Evolutionary conservation across 352 stramenopile species (phyloP).

Genomic region (Pythium brachiatum): DNA sequence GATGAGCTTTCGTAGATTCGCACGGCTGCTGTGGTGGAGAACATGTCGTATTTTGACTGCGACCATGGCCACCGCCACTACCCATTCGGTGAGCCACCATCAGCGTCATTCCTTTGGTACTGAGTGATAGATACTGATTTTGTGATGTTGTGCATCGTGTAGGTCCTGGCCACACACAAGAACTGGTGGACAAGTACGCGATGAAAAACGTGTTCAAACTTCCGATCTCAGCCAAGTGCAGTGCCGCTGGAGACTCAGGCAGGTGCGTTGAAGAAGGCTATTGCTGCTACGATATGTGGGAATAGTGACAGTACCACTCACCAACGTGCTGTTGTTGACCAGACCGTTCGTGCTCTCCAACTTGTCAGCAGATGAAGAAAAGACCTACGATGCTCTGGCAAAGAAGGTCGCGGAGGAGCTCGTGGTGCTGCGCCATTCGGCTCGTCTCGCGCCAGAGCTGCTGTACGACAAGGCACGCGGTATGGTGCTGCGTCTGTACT

Average conservation of each 20-base stretch:
- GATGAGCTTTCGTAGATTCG: slow-evolving; percentile 77
- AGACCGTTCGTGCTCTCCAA: slow-evolving; percentile 81
- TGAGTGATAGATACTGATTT: background rate
- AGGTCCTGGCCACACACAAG: slow-evolving; percentile 72
- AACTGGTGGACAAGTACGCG: slow-evolving; percentile 74
- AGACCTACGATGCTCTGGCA: slow-evolving; percentile 71
- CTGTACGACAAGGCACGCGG: slow-evolving; percentile 77
- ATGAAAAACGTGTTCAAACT: slow-evolving; percentile 87
- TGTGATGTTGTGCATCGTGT: background rate
- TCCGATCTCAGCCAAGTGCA: slow-evolving; percentile 76
- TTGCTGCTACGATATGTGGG: background rate
- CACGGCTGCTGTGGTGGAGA: slow-evolving; percentile 97
- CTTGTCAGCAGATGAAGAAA: slow-evolving; percentile 53
- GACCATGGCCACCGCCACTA: slow-evolving; percentile 83
- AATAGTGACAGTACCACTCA: background rate
- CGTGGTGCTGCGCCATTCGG: slow-evolving; percentile 72
- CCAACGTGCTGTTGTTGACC: background rate
- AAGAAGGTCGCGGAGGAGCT: slow-evolving; percentile 74
- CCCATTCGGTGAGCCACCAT: slow-evolving; percentile 55
- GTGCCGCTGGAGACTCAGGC: slow-evolving; percentile 66
- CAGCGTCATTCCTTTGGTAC: no score
- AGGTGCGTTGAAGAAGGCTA: slow-evolving; percentile 37
- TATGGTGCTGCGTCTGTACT: slow-evolving; percentile 80
- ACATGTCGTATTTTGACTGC: slow-evolving; percentile 98
- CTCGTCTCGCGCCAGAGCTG: slow-evolving; percentile 67